Conservation (phyloP, 345 rosid genomes). For the Lagerstroemia speciosa region DNA sequence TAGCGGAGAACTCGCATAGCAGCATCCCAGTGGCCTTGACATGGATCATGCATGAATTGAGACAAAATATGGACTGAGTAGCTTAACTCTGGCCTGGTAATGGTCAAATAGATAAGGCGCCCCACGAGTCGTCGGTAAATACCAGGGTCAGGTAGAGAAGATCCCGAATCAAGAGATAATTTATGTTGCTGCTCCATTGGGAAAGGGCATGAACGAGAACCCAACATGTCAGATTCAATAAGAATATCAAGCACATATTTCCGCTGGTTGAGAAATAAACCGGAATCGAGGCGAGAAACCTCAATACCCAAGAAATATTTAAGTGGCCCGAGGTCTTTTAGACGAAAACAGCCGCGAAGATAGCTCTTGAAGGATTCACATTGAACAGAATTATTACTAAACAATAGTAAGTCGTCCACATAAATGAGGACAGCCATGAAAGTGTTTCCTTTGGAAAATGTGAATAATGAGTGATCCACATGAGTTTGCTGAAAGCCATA, state of each 20-base stretch:
- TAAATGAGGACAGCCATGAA: not conserved
- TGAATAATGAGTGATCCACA: not conserved
- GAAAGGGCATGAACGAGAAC: not conserved
- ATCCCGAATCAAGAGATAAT: too few relatives aligned
- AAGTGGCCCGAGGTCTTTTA: not conserved
- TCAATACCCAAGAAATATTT: not conserved
- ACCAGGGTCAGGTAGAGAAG: too few relatives aligned
- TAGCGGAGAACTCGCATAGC: too few relatives aligned
- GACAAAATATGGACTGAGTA: too few relatives aligned
- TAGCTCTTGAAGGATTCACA: not conserved
- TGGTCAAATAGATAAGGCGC: too few relatives aligned
- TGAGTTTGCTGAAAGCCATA: not conserved
- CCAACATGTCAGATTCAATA: not conserved
- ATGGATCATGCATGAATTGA: too few relatives aligned
- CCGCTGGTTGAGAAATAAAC: too few relatives aligned
- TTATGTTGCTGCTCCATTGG: too few relatives aligned
- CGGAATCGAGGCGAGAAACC: not conserved
- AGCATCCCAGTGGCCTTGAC: too few relatives aligned
- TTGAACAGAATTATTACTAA: not conserved
- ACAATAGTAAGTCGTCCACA: not conserved
- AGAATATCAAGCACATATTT: not conserved
- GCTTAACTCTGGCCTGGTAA: too few relatives aligned
- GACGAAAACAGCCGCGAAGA: not conserved
- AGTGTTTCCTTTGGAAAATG: not conserved
- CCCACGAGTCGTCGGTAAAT: too few relatives aligned